Base-by-base conservation (phyloP, 257 asterid species). In the Leptodermis oblonga region DNA sequence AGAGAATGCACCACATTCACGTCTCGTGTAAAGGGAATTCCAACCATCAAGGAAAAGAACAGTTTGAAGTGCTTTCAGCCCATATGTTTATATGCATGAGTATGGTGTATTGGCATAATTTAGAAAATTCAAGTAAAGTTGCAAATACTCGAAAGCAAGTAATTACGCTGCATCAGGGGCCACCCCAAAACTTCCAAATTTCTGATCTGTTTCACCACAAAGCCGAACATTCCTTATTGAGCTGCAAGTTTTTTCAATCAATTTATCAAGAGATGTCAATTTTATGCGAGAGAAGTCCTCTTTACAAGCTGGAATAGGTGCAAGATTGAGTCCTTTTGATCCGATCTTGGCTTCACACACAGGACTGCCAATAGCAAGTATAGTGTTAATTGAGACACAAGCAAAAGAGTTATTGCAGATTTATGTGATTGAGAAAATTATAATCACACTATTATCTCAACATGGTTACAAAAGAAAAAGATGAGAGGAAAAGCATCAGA, bases 121-220 rank as follows among this genome's bases (percentile, higher is more conserved):
- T 13, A 48, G 67, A 34, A 39, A 60, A 63, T 18, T 62, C 14
- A 46, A 6, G 43, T 61, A 69, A 53, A 69, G 74, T 69, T 58
- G 45, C 28, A 69, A 63, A 7, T 7, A 31, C 17, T 59, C 11
- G 6, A 36, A 14, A 65, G 70, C 22, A 37, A 79, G 74, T 37
- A 76, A 86, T 84, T 86, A 94, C 99, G 96, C 97, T 78, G 99
- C 99, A 86, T 94, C 99, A 61, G 99, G 99, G n/a, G 99, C 99
- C 76, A 94, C 97, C 72, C 97, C 97, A 81, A 77, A 75, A 82
- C 72, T 87, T 74, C 93, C 97, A 63, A 88, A 64, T 73, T 81
- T 87, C 77, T 84, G 96, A 80, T 85, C 95, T 10, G 85, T 72
- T 80, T 91, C 99, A 36, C 97, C 87, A 80, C 87, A 91, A 65